Conservation (phyloP, 495 filamentous ascomycete genomes). For the Penicillium dipodomyicola region DNA sequence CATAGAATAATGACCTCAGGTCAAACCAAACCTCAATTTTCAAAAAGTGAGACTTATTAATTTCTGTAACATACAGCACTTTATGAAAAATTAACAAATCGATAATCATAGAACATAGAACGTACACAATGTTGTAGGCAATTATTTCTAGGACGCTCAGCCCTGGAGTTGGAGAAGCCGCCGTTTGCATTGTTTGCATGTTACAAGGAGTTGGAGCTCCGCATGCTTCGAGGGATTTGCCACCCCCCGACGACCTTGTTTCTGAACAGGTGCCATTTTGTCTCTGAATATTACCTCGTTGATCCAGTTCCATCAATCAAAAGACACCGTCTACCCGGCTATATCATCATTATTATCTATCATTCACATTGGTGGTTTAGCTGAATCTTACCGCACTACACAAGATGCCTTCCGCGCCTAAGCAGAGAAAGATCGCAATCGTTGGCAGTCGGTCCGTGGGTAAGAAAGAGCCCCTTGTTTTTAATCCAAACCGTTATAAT, state of each 20-base stretch:
- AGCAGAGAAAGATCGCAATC: constrained; percentile 97
- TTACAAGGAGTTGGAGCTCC: constrained; percentile 17
- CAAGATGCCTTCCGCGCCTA: constrained; percentile 77
- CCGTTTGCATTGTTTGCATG: constrained; percentile 34
- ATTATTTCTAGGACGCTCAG: background rate
- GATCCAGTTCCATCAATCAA: constrained; percentile 2
- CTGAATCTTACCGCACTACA: constrained; percentile 1
- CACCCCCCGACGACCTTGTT: constrained; percentile 20
- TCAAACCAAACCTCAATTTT: background rate
- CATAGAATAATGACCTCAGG: background rate
- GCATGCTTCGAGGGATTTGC: constrained; percentile 30
- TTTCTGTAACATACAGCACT: background rate
- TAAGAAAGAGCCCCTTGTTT: constrained; percentile 51
- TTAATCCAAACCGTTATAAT: background rate
- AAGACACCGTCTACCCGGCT: background rate
- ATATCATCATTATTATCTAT: background rate
- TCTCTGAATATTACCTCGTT: constrained; percentile 1
- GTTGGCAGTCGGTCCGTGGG: constrained; percentile 97
- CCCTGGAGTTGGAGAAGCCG: constrained; percentile 14
- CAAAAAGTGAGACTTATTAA: background rate
- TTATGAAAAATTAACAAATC: background rate
- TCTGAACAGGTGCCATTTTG: constrained; percentile 6
- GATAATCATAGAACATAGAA: background rate
- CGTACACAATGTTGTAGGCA: background rate
- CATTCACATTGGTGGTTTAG: background rate